phyloP scores from a whole-genome alignment of 1,284 basidiomycete genomes.

The Cryptococcus maquisensis region DNA sequence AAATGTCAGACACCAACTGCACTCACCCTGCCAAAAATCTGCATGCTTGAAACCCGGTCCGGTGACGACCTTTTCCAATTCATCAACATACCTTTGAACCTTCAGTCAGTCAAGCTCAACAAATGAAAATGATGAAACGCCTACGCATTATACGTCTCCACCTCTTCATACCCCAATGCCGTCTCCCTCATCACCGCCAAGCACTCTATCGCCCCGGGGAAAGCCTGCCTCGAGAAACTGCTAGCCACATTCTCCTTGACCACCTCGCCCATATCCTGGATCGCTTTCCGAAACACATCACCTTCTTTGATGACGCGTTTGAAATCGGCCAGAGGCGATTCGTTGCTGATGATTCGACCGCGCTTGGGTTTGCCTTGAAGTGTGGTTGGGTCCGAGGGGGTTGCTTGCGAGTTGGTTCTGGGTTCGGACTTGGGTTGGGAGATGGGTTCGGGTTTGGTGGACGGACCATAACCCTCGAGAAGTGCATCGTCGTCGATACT shows the following conservation, averaged over 20 bases:
- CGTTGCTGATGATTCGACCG: constrained; percentile 58
- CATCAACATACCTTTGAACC: constrained; percentile 28
- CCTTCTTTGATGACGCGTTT: constrained; percentile 60
- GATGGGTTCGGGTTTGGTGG: constrained; percentile 6
- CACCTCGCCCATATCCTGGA: constrained; percentile 64
- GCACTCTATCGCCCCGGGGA: constrained; percentile 67
- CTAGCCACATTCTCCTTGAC: constrained; percentile 64
- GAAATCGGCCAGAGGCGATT: constrained; percentile 70
- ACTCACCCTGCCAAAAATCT: constrained; percentile 46
- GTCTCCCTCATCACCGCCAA: constrained; percentile 62
- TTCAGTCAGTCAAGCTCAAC: not conserved
- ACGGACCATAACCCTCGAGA: constrained; percentile 19
- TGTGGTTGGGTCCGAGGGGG: not conserved
- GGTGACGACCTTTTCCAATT: constrained; percentile 34
- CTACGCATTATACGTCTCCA: constrained; percentile 46
- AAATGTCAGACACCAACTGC: not conserved
- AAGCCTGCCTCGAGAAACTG: constrained; percentile 65
- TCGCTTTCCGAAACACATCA: constrained; percentile 72
- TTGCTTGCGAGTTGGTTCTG: not conserved
- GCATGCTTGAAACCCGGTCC: constrained; percentile 40
- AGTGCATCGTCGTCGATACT: constrained; percentile 48
- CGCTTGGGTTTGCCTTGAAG: constrained; percentile 27
- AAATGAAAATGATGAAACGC: not conserved
- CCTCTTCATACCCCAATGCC: constrained; percentile 54
- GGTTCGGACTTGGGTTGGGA: not conserved